phyloP scores from a whole-genome alignment of 1,139 yeast genomes.

The Saccharomyces hybrid region DNA sequence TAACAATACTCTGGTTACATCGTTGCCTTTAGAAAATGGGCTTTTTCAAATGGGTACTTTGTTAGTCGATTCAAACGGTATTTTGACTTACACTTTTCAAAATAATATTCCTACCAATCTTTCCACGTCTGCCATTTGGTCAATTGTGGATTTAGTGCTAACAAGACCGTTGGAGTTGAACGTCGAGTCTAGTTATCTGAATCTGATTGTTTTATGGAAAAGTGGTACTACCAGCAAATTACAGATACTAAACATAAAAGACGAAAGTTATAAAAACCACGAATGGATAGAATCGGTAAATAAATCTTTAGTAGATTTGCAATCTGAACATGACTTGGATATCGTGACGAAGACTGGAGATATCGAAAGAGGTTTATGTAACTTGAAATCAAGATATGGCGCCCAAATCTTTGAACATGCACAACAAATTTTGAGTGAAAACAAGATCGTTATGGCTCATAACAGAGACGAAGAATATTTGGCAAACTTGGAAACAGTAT shows the following conservation, averaged over 20 bases:
- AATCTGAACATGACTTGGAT: conserved; percentile 16
- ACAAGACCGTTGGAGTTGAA: conserved; percentile 25
- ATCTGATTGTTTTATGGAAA: conserved; percentile 49
- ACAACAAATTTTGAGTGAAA: conserved; percentile 21
- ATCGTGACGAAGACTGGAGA: conserved; percentile 14
- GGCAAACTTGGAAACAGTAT: conserved; percentile 26
- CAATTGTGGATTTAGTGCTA: conserved; percentile 34
- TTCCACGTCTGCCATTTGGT: conserved; percentile 43
- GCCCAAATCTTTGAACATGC: conserved; percentile 20
- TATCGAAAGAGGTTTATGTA: conserved; percentile 15
- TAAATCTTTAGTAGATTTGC: conserved; percentile 22
- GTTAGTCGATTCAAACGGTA: conserved; percentile 23
- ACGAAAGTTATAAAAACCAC: conserved; percentile 19
- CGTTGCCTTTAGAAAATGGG: conserved; percentile 40
- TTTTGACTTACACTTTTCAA: conserved; percentile 7
- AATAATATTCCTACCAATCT: conserved; percentile 20
- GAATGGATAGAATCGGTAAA: conserved; percentile 30
- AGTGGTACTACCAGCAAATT: conserved; percentile 51
- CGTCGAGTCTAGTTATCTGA: conserved; percentile 14
- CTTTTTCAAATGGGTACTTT: conserved; percentile 38
- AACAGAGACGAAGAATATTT: conserved; percentile 20
- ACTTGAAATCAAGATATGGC: conserved; percentile 23
- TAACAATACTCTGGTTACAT: conserved; percentile 28
- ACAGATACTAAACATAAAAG: conserved; percentile 32
- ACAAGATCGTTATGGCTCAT: conserved; percentile 17